Base-by-base conservation (phyloP, 768 basidiomycete species). In the Cubamyces sp. region DNA sequence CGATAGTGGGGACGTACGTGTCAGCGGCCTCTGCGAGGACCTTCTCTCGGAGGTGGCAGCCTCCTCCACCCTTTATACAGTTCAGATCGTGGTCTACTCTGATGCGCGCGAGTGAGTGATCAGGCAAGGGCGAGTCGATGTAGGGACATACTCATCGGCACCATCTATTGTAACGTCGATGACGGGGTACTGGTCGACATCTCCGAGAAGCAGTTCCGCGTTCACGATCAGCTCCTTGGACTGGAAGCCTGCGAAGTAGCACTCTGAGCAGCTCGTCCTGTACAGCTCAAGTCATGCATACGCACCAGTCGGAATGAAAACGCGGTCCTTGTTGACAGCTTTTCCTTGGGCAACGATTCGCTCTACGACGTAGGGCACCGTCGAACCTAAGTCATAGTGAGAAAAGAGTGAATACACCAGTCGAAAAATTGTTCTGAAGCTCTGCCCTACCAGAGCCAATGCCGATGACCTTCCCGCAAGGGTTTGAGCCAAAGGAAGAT, bases 121-220 rank as follows among this genome's bases (percentile, higher is more conserved):
- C 26, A 40, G 3, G 18, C 26, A 14, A 23, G 37, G 15, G 0
- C 5, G 28, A 7, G 12, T 5, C 12, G 25, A 23, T 1, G n/a
- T 15, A 15, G 34, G 15, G n/a, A 75, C 92, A 66, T 66, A 96
- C 93, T 98, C 96, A 65, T 98, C 96, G 3, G 96, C 96, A 46
- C 96, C 96, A 71, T 99, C 97, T 45, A 99, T 86, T 0, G 96
- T 98, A n/a, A 98, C 92, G 69, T 99, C 97, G 57, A 98, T 89
- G 1, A 81, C 79, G 4, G 91, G 88, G 75, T 90, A 95, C 72
- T 94, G 88, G 70, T 94, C 91, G 15, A 95, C 87, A 70, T 97
- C 96, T 37, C 94, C 96, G 5, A 97, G 83, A 34, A 75, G 84
- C 15, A 97, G 79, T 6, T 87, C 84, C 25, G 87, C 86, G 47